Evolutionary conservation across 208 protist genomes (phyloP), one percentile per base, ranked within the genome.

Genomic region (Trypanosoma rangeli): DNA sequence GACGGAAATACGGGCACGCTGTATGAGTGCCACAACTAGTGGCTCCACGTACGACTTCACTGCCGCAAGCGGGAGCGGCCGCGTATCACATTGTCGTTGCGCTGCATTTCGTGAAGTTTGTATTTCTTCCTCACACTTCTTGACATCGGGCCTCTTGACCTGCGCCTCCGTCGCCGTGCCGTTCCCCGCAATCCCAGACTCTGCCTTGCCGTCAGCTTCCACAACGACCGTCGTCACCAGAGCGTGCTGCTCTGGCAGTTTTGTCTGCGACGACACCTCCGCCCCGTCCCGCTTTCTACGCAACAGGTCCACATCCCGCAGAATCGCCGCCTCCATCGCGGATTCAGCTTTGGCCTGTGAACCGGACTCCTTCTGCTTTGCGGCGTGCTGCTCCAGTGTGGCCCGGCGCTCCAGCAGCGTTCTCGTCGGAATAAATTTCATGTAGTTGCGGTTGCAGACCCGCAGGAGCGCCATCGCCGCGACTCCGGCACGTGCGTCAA

Each of bases 1-100:
- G 18, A 82, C 76, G 24, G 86, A 92, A 28, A 86, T 63, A 1
- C 73, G 73, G 10, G 81, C 76, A 9, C 86, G 81, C 58, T 64
- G 42, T 29, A 82, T 57, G 29, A 92, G 55, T 20, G 67, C 67
- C 1, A 66, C 56, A 18, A 85, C 31, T 1, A 92, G n/a, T 12
- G 57, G n/a, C 42, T 80, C 73, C 16, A 89, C 63, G 65, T 89
- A 92, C 12, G 46, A 28, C 12, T 80, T 76, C 42, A 81, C 50
- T n/a, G 35, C 66, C 24, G 46, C 22, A 42, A 57, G 12, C 26
- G 64, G 18, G 12, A 79, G 61, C 13, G 68, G 61, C 55, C 50
- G 49, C 20, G 44, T 29, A 42, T 49, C 37, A 20, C 20, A 29
- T 20, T 26, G 49, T 5, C 44, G 28, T n/a, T 16, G 44, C 42